Conservation (phyloP, 345 rosid species). For the Streptanthus diversifolius region DNA sequence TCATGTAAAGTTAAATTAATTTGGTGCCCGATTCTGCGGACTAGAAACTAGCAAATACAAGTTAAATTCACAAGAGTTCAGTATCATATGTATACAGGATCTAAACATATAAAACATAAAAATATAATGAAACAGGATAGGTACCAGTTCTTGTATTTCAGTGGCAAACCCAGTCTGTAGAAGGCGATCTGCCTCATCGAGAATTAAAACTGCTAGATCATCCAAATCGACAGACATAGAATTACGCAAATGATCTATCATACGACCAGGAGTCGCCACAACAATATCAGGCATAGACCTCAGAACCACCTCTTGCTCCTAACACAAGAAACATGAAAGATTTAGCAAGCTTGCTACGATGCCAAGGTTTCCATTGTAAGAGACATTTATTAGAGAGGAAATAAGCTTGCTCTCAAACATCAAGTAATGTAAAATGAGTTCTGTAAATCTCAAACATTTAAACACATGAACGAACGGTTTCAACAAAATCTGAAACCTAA, state of each 20-base stretch:
- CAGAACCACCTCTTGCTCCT: slow-evolving; percentile 89
- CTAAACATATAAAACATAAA: background rate
- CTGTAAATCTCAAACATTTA: background rate
- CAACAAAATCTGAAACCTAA: background rate
- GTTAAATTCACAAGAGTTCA: background rate
- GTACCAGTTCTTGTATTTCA: slow-evolving; percentile 93
- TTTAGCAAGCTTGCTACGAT: background rate
- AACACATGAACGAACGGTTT: background rate
- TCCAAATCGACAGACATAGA: slow-evolving; percentile 90
- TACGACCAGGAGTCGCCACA: slow-evolving; percentile 96
- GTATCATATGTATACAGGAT: background rate
- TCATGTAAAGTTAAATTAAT: background rate
- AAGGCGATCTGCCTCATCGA: slow-evolving; percentile 96
- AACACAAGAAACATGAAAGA: slow-evolving; percentile 16
- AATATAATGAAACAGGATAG: slow-evolving; percentile 5
- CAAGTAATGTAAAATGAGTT: background rate
- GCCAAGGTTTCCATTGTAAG: background rate
- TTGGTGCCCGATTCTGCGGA: background rate
- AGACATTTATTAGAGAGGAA: background rate
- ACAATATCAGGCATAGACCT: slow-evolving; percentile 96
- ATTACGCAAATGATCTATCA: slow-evolving; percentile 97
- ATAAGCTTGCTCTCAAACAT: background rate
- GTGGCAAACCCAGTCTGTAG: slow-evolving; percentile 93
- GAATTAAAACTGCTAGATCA: slow-evolving; percentile 89
- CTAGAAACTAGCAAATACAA: background rate